Percentiles rank a stretch among this genome's conserved stretches.
These are phyloP conservation scores for Hypsizygus marmoreus DNA, from an alignment of 768 basidiomycete species.

Conservation along the genomic window DNA sequence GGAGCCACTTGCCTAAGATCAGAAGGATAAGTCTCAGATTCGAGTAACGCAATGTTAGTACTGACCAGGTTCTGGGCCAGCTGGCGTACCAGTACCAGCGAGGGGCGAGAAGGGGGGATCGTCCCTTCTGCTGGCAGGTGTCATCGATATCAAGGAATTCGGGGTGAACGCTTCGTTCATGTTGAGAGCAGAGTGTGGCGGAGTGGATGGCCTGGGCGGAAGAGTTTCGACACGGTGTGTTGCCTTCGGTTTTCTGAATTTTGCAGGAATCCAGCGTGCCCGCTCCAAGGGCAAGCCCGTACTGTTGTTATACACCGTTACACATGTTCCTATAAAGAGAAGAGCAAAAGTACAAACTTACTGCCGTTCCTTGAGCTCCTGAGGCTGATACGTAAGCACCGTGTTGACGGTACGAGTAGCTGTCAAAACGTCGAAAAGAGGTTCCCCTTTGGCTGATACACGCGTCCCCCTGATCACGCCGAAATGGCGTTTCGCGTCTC, in stretches of 20 bases:
- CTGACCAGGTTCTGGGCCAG: neutral
- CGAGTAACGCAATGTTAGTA: neutral
- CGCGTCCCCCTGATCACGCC: neutral
- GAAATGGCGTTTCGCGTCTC: neutral
- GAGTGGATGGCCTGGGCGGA: neutral
- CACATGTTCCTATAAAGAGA: neutral
- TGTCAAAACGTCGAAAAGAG: neutral
- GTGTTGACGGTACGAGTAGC: neutral
- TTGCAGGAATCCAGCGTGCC: neutral
- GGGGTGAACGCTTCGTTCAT: neutral
- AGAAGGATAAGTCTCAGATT: too few species aligned
- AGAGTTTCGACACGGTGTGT: too few species aligned
- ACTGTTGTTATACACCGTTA: neutral
- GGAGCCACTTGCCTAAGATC: neutral
- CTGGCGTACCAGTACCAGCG: too few species aligned
- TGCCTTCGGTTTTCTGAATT: neutral
- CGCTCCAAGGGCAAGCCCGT: neutral
- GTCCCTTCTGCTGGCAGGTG: neutral
- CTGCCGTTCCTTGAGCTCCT: constrained; percentile 1
- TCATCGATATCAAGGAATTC: neutral
- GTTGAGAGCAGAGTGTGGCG: neutral
- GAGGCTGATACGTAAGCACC: neutral
- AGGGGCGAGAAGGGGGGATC: neutral
- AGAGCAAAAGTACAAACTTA: neutral
- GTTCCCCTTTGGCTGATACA: neutral